Conservation (phyloP, 495 filamentous ascomycete species). For the Daldinia concentrica region DNA sequence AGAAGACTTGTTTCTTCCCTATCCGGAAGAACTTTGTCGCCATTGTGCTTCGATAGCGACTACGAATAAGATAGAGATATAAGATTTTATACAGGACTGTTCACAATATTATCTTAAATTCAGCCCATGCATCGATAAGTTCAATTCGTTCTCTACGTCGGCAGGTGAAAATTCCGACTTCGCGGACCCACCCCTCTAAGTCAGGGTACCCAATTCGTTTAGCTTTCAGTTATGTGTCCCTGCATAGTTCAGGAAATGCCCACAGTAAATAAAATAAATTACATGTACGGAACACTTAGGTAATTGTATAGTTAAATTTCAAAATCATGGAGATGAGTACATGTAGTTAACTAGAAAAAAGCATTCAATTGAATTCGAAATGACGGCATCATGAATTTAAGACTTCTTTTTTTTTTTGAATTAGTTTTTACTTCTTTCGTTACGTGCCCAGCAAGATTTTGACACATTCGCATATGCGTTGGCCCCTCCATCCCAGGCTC, state of each 20-base stretch:
- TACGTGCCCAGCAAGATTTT: conserved; percentile 16
- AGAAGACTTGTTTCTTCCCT: conserved; percentile 71
- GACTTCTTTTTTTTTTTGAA: conserved; percentile 4
- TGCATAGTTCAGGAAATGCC: neutral
- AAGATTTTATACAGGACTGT: neutral
- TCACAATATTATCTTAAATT: conserved; percentile 25
- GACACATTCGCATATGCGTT: conserved; percentile 9
- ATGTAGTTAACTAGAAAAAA: too few species aligned
- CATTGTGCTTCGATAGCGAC: conserved; percentile 29
- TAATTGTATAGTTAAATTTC: neutral
- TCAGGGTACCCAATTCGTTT: neutral
- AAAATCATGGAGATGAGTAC: neutral
- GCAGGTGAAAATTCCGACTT: conserved; percentile 37
- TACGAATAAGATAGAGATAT: neutral
- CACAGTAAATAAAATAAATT: neutral
- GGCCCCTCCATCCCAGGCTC: conserved; percentile 7
- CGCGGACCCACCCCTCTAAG: neutral
- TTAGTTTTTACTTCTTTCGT: conserved; percentile 6
- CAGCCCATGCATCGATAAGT: neutral
- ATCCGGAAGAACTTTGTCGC: conserved; percentile 45
- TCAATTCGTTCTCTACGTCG: conserved; percentile 8
- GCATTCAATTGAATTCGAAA: neutral
- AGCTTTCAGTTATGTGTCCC: neutral
- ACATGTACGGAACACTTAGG: neutral
- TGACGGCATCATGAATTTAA: neutral